Base-by-base conservation (phyloP, 2,329 filamentous ascomycete genomes). In the Claviceps purpurea region DNA sequence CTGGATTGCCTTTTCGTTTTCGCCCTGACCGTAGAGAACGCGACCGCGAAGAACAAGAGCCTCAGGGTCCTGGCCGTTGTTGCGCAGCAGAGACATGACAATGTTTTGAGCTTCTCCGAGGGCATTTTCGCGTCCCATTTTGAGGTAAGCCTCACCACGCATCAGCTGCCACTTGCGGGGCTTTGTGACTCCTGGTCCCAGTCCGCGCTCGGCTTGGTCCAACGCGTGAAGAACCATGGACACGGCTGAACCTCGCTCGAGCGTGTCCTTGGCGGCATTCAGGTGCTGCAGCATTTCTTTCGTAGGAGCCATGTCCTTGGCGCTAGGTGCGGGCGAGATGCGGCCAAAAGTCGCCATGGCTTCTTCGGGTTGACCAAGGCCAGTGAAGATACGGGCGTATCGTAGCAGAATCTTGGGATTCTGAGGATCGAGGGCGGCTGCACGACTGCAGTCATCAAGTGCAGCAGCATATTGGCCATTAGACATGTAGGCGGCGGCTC, bases 141-240 rank as follows among this genome's bases (percentile, higher is more conserved):
- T 91, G 55, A 98, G 71, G 63, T 94, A 87, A 10, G 91, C 91
- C 69, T 95, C 88, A 54, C 88, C 91, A 39, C 88, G 82, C 82
- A 98, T 84, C 56, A 97, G 73, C 64, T 86, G 87, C 93, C 93
- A 98, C 70, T 93, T 93, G 64, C 91, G 82, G 40, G 93, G 93
- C 69, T 84, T 87, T 60, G 78, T 75, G 22, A 89, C 88, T n/a
- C 81, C 79, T 11, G 73, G 62, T 11, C 88, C 90, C 4, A 98
- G 77, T 3, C 84, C 78, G 62, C 84, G 84, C 65, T 93, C 88
- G 8, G 93, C 93, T 70, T 93, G 85, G 61, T 97, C 90, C 42
- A 98, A 77, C 10, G 89, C 91, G 68, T 93, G 88, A 50, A 95
- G 74, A 16, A 87, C 88, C 90, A 97, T 93, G 24, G 89, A 95